phyloP scores from a whole-genome alignment of 495 filamentous ascomycete species.

The Tuber indicum region DNA sequence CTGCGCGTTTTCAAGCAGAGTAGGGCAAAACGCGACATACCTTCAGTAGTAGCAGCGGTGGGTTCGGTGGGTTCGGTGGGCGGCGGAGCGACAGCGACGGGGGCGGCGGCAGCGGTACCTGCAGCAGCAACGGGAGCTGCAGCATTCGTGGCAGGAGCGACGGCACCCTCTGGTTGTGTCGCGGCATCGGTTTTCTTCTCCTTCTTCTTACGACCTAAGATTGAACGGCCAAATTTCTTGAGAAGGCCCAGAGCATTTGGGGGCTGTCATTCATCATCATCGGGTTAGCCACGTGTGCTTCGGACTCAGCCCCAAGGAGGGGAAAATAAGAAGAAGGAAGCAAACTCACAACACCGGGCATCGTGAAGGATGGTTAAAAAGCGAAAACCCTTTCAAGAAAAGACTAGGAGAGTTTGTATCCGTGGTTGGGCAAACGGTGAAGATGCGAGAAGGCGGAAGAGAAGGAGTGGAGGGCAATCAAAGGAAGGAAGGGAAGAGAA shows the following conservation, averaged over 20 bases:
- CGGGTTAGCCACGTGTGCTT: constrained; percentile 3
- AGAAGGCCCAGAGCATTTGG: constrained; percentile 32
- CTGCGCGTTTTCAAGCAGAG: constrained; percentile 13
- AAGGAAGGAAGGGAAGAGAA: constrained; percentile 6
- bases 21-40: constrained; percentile 9
- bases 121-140: not conserved
- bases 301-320: not conserved
- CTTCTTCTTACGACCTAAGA: constrained; percentile 31
- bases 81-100: constrained; percentile 4
- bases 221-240: constrained; percentile 39
- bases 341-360: constrained; percentile 42
- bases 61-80: constrained; percentile 13
- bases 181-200: constrained; percentile 27
- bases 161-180: constrained; percentile 7
- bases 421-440: not conserved
- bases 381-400: not conserved
- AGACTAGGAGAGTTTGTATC: constrained; percentile 3
- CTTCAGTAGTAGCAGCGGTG: constrained; percentile 5
- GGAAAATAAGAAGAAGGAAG: not conserved
- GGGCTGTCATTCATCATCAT: constrained; percentile 20
- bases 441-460: constrained; percentile 10
- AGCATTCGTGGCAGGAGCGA: not conserved
- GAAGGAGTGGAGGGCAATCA: constrained; percentile 1
- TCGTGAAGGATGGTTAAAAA: constrained; percentile 15
- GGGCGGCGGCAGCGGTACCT: not conserved